A percentile compares a stretch with the other conserved stretches of the same genome.
These are phyloP conservation scores for Starmerella riodocensis DNA, from an alignment of 805 yeast species.

Conservation along the genomic window DNA sequence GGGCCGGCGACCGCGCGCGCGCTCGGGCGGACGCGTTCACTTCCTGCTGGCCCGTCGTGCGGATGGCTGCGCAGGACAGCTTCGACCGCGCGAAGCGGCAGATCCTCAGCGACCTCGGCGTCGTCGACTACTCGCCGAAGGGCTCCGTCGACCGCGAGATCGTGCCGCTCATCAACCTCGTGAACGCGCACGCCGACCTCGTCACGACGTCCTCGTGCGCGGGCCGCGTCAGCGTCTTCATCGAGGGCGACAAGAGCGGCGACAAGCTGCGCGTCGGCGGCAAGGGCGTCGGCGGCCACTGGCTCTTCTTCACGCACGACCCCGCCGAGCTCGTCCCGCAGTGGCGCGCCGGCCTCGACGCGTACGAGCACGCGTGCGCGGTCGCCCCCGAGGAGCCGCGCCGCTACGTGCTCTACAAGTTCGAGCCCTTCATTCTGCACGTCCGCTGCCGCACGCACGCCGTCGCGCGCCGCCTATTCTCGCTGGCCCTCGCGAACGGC, in stretches of 20 bases:
- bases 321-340: constrained; percentile 31
- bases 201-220: constrained; percentile 85
- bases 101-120: constrained; percentile 21
- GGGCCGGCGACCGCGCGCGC: too few relatives aligned
- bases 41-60: too few relatives aligned
- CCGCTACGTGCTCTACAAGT: constrained; percentile 61
- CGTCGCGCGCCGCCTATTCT: constrained; percentile 49
- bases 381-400: constrained; percentile 20
- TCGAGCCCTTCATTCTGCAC: constrained; percentile 75
- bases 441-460: constrained; percentile 56
- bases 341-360: constrained; percentile 22
- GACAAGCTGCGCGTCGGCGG: constrained; percentile 45
- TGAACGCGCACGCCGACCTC: constrained; percentile 50
- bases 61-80: too few relatives aligned
- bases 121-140: constrained; percentile 52
- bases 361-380: constrained; percentile 12
- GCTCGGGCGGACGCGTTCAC: too few relatives aligned
- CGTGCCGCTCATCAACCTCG: constrained; percentile 54
- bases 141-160: constrained; percentile 71
- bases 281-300: constrained; percentile 72
- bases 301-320: constrained; percentile 73
- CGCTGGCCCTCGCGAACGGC: constrained; percentile 70
- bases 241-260: constrained; percentile 50
- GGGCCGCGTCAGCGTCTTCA: constrained; percentile 70
- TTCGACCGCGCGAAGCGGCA: constrained; percentile 18